Percentiles rank a stretch among this genome's conserved stretches.
Evolutionary conservation across 805 yeast genomes (phyloP).

Genomic region (Candida railenensis): DNA sequence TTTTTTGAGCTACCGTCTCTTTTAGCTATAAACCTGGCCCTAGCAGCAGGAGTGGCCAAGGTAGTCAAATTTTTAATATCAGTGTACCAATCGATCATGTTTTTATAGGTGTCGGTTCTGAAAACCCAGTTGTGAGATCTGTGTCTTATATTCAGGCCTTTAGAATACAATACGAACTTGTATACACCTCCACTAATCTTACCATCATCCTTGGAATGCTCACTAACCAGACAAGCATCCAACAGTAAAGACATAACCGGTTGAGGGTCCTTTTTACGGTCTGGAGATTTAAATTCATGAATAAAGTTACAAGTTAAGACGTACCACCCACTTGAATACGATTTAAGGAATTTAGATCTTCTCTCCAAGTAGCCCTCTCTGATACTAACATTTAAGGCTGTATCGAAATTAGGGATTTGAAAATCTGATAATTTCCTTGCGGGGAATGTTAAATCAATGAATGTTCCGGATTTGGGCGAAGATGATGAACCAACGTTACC

Average conservation of each 20-base stretch:
- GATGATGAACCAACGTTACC: constrained; percentile 26
- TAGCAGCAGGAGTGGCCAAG: constrained; percentile 57
- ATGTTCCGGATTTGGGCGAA: constrained; percentile 32
- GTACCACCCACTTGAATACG: constrained; percentile 89
- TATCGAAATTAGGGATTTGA: constrained; percentile 63
- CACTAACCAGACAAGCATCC: constrained; percentile 78
- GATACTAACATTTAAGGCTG: constrained; percentile 61
- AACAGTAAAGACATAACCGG: constrained; percentile 84
- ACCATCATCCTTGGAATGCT: constrained; percentile 75
- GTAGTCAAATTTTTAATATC: constrained; percentile 70
- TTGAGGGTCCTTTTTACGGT: constrained; percentile 73
- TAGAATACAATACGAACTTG: constrained; percentile 79
- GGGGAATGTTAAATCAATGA: constrained; percentile 40
- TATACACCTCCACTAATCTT: constrained; percentile 50
- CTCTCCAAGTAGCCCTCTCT: constrained; percentile 83
- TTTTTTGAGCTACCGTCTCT: constrained; percentile 6
- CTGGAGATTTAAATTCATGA: constrained; percentile 86
- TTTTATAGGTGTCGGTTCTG: constrained; percentile 77
- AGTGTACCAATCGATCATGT: constrained; percentile 82
- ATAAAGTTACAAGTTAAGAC: constrained; percentile 84
- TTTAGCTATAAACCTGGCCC: constrained; percentile 44
- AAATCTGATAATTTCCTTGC: constrained; percentile 47
- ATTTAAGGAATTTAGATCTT: constrained; percentile 85
- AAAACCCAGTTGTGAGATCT: constrained; percentile 94
- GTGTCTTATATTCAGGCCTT: constrained; percentile 62